These are phyloP conservation scores for Tolypocladium nubicola DNA, from an alignment of 2,329 filamentous ascomycete genomes.

Conservation along the genomic window DNA sequence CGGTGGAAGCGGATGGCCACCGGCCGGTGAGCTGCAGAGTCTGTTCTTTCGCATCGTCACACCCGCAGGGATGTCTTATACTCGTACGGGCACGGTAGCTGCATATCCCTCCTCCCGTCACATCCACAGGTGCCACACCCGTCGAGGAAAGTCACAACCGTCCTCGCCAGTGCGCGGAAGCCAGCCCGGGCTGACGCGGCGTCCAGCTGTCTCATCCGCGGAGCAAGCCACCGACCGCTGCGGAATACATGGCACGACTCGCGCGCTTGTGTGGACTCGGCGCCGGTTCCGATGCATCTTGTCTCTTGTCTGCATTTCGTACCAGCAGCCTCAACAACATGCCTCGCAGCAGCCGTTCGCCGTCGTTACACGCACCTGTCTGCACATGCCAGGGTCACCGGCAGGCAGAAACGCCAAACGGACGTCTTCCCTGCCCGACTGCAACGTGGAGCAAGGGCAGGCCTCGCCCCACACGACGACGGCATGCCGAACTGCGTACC, in stretches of 20 bases:
- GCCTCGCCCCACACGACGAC: neutral
- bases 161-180: conserved; percentile 1
- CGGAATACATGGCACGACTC: neutral
- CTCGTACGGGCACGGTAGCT: neutral
- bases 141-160: neutral
- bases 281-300: neutral
- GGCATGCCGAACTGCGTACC: neutral
- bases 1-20: neutral
- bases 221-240: neutral
- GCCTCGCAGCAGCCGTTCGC: neutral
- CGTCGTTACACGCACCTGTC: neutral
- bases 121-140: neutral
- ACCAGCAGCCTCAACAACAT: neutral
- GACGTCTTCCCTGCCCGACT: neutral
- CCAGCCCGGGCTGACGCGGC: conserved; percentile 3
- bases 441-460: neutral
- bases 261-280: neutral
- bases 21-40: neutral
- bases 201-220: conserved; percentile 1
- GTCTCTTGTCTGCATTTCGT: neutral
- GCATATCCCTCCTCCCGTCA: neutral
- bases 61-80: neutral
- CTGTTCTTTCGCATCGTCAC: neutral
- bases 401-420: neutral
- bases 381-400: neutral